phyloP scores from a whole-genome alignment of 352 stramenopile genomes.

The Phytophthora aleatoria region DNA sequence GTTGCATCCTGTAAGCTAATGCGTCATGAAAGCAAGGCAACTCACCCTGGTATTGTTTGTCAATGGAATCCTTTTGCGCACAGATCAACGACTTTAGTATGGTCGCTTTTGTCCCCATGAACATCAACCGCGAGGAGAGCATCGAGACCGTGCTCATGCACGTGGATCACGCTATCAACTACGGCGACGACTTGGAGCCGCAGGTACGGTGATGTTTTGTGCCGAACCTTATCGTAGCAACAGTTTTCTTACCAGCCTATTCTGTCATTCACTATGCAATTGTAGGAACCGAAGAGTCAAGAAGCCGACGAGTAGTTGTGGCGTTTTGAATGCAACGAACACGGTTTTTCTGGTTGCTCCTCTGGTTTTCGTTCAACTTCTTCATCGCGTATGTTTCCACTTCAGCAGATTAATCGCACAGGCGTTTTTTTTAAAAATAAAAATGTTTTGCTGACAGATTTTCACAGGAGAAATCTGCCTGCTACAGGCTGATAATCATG shows the following conservation, averaged over 20 bases:
- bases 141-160: conserved; percentile 96
- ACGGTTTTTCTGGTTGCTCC: conserved; percentile 3
- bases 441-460: background rate
- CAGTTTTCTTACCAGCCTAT: conserved; percentile 3
- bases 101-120: conserved; percentile 97
- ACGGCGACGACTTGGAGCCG: conserved; percentile 96
- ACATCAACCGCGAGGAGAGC: conserved; percentile 96
- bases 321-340: conserved; percentile 16
- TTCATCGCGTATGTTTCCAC: conserved; percentile 3
- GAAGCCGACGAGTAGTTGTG: conserved; percentile 45
- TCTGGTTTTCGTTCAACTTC: background rate
- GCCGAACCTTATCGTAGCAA: background rate
- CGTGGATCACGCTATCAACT: conserved; percentile 97
- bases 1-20: background rate
- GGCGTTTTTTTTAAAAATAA: no score
- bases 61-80: conserved; percentile 8
- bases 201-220: conserved; percentile 34
- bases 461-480: background rate
- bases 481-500: background rate
- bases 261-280: conserved; percentile 1
- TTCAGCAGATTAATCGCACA: background rate
- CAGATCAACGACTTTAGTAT: conserved; percentile 97
- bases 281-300: conserved; percentile 75
- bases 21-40: conserved; percentile 6
- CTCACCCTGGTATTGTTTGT: conserved; percentile 3